Base-by-base conservation (phyloP, 225 moss, liverwort and hornwort species). In the Bryoerythrophyllum caledonicum region DNA sequence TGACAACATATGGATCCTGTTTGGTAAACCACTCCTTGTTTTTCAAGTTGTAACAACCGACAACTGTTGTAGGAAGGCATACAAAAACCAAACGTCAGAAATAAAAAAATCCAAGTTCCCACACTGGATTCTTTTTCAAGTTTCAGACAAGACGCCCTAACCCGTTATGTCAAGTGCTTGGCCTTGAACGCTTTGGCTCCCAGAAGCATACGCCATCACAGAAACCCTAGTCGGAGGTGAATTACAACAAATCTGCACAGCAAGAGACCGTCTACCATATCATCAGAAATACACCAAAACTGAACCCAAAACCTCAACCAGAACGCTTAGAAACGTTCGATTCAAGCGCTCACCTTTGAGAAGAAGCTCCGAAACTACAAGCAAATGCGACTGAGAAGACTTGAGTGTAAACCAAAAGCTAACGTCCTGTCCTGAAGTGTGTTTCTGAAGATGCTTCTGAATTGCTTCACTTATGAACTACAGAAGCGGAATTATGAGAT, bases 11-110 rank as follows among this genome's bases (percentile, higher is more conserved):
- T 4, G 94, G 94, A 52, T 97, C 92, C 72, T 97, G 96, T 75
- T 86, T 88, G 8, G 84, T 80, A 58, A 97, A 92, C 96, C 92
- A 94, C 73, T 97, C 92, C 84, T 90, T 97, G 67, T 94, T 70
- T 20, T 74, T 76, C 66, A 97, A 77, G 20, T 85, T 82, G 68
- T 71, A 86, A 79, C 90, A 90, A 19, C 96, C 94, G 14, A 91
- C 86, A 28, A 97, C 96, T 91, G 87, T 27, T 51, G 51, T 1
- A 46, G 11, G 53, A 17, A 70, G 14, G 43, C 6, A 26, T 51
- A 35, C 11, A 40, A 10, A 38, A 38, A 37, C 37, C 37, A 37
- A 34, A 19, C 5, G 12, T 67, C 20, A 59, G 12, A n/a, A n/a
- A n/a, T n/a, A n/a, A n/a, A n/a, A n/a, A n/a, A n/a, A n/a, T n/a